Evolutionary conservation across 2,329 filamentous ascomycete species (phyloP).

Genomic region (Epichloe elymi): DNA sequence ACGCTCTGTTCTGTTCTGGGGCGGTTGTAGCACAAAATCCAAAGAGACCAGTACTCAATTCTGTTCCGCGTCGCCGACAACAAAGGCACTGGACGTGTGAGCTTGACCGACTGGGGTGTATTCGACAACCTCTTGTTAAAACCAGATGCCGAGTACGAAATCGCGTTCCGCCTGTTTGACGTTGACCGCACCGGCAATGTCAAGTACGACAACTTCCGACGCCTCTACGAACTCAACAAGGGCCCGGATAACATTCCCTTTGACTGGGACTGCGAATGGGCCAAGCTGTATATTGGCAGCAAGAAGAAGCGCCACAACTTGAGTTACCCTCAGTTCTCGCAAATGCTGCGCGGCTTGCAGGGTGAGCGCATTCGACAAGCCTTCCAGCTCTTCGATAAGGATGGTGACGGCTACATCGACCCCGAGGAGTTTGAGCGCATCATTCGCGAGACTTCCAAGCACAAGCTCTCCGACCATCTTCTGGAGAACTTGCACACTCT

Average conservation of each 20-base stretch:
- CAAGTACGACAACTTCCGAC: constrained; percentile 79
- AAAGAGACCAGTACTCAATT: constrained; percentile 86
- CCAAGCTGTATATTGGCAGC: constrained; percentile 80
- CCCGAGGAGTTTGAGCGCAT: constrained; percentile 95
- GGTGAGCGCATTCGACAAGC: constrained; percentile 93
- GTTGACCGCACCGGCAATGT: constrained; percentile 70
- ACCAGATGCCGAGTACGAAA: constrained; percentile 96
- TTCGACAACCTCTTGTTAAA: constrained; percentile 92
- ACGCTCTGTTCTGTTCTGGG: neutral
- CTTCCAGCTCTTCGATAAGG: constrained; percentile 81
- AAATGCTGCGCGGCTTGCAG: constrained; percentile 93
- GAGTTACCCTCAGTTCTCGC: constrained; percentile 92
- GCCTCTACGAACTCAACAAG: constrained; percentile 79
- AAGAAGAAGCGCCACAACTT: constrained; percentile 80
- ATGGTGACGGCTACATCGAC: constrained; percentile 88
- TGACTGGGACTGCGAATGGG: constrained; percentile 96
- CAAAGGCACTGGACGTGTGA: constrained; percentile 57
- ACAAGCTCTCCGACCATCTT: constrained; percentile 96
- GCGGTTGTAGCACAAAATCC: constrained; percentile 75
- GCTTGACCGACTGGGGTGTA: constrained; percentile 73
- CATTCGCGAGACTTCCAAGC: constrained; percentile 79
- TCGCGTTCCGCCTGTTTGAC: constrained; percentile 94
- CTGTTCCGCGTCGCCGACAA: constrained; percentile 88
- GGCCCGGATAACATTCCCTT: constrained; percentile 77
- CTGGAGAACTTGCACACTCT: constrained; percentile 82